Conservation (phyloP, 2,329 filamentous ascomycete genomes). For the Aspergillus aculeatinus region DNA sequence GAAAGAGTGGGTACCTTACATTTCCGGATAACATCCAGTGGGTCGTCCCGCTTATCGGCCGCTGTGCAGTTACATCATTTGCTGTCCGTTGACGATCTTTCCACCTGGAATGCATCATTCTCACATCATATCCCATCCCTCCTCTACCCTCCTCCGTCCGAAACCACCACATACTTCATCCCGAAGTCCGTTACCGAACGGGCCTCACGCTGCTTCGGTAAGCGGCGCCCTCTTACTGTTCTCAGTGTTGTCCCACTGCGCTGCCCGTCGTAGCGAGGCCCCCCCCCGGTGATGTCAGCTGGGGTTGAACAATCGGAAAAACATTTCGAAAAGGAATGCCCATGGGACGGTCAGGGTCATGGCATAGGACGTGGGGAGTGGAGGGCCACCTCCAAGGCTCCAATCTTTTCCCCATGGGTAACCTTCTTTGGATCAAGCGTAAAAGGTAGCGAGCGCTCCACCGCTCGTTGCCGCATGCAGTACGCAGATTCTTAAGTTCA, state of each 20-base stretch:
- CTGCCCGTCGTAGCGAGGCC: not conserved
- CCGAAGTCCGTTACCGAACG: not conserved
- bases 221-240: not conserved
- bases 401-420: conserved; percentile 7
- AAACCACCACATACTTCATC: conserved; percentile 1
- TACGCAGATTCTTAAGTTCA: conserved; percentile 3
- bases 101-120: conserved; percentile 9
- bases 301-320: not conserved
- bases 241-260: not conserved
- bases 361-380: not conserved
- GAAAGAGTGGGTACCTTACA: not conserved
- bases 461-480: conserved; percentile 2
- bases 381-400: conserved; percentile 2
- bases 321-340: not conserved
- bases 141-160: not conserved
- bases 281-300: conserved; percentile 1
- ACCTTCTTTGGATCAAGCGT: conserved; percentile 1
- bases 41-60: conserved; percentile 1
- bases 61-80: conserved; percentile 5
- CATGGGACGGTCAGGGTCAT: not conserved
- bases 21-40: conserved; percentile 1
- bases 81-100: conserved; percentile 2
- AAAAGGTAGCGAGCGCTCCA: not conserved
- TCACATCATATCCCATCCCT: conserved; percentile 2
- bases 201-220: not conserved